Evolutionary conservation across 1,139 yeast genomes (phyloP), one percentile per base, ranked within the genome.

Genomic region (Geotrichum aggregatum): DNA sequence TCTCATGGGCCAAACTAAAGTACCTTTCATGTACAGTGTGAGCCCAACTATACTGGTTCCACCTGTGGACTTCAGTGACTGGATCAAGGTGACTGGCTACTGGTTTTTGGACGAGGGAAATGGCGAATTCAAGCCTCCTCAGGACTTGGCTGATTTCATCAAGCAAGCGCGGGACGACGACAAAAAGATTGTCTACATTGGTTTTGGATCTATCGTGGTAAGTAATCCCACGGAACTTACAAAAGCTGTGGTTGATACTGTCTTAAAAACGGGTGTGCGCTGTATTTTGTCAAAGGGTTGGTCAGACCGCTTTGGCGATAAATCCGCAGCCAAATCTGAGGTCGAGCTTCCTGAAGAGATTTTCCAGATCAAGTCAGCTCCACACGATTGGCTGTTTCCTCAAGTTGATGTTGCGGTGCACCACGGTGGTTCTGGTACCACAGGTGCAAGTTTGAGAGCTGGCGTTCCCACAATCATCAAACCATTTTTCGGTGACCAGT

Each of bases 401-500:
- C 81, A 79, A 58, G 74, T 92, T 42, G 96, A 91, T 69, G 97
- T 92, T 0, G 96, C 95, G 0, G 96, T 91, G 3, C 98, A 91
- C 64, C 98, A 91, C 67, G 98, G 98, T 36, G 98, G 98, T 0
- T 85, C 96, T 0, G 98, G 98, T 1, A 88, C 98, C 0, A 89
- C 98, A 0, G 98, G 98, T 10, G 96, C 97, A 0, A 78, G 94
- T 2, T 67, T 91, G 52, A 72, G 92, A 56, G 86, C 88, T 8
- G 98, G 98, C 0, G 66, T 86, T 31, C 97, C 98, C 0, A 87
- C 96, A 0, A 78, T 91, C 39, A 82, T 91, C 60, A 91, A 91
- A 66, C 98, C 98, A 1, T 91, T 92, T 64, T 91, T 91, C 68
- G 98, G 97, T 0, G 98, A 91, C 67, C 98, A 91, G 67, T 89